Evolutionary conservation across 2,329 filamentous ascomycete genomes (phyloP), one percentile per base, ranked within the genome.

Genomic region (Talaromyces marneffei): DNA sequence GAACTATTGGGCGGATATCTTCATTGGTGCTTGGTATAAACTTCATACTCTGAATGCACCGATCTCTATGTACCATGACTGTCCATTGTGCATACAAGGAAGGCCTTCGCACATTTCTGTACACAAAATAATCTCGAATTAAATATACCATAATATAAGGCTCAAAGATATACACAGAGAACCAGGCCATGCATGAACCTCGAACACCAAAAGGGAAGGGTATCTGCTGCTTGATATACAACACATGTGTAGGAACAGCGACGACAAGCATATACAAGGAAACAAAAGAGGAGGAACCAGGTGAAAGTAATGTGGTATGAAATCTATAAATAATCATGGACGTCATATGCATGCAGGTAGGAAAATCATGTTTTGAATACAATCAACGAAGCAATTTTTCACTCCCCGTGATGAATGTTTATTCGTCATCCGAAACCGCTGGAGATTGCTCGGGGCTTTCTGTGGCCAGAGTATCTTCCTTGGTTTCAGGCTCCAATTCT

Each of bases 401-500:
- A 18, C 35, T 23, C 20, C 20, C 35, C n/a, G 52, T 16, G 18
- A 29, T 54, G 31, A 35, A 27, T 20, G 25, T 40, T 70, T 66
- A 70, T 63, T 74, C 72, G 54, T 70, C 66, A 53, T 72, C 72
- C 48, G 73, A 71, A 37, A 64, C 65, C 44, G 70, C 68, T 10
- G 70, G 68, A 2, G 69, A 70, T 46, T 67, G 68, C 40, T 69
- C 68, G 62, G 68, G 68, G 57, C 68, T 73, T 58, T 66, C 66
- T 33, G 57, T 66, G 16, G 70, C 66, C 16, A 18, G 48, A 40
- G 65, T 56, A 48, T 65, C 56, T 44, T 59, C 66, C 62, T 69
- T 69, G 29, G 65, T 50, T 25, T 66, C 63, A 40, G 66, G 65
- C 62, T 75, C 72, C 63, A 77, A 62, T 63, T 77, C 75, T 27